Evolutionary conservation across 768 basidiomycete genomes (phyloP), one percentile per base, ranked within the genome.

Genomic region (Psilocybe azurescens): DNA sequence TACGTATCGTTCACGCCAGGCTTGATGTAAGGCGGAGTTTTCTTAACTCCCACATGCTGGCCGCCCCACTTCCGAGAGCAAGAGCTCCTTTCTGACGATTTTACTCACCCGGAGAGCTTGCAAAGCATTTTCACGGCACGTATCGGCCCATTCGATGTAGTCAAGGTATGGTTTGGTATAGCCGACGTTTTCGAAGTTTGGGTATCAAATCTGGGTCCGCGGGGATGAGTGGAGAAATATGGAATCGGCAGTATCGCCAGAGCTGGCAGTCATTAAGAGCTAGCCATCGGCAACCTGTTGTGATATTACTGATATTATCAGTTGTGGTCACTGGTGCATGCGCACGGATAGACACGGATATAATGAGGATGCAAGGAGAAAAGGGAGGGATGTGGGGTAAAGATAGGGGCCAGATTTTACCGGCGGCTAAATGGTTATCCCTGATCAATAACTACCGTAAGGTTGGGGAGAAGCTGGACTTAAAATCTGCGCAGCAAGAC

Each of bases 371-470:
- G 41, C 41, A 13, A 44, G 11, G n/a, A 14, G n/a, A 50, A 50
- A 28, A 2, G 24, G 28, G 5, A 3, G 20, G 5, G 20, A 50
- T 30, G 28, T 28, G 28, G 48, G 48, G 48, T 9, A 20, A 7
- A n/a, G 33, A 53, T 18, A 36, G 16, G 52, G 16, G 13, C 29
- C 5, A n/a, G 30, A 53, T 18, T 9, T 51, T 33, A 53, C 33
- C n/a, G 52, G 33, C 30, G 52, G 52, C 52, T 53, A 33, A 53
- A 53, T 53, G 33, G 29, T 53, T 53, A 14, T 36, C 33, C 52
- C 52, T n/a, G 52, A 39, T 6, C 11, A n/a, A 14, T 5, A 44
- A 44, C 41, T 44, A 13, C 14, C 14, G 3, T 44, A 16, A 44
- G 41, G 41, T 14, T 44, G 41, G 14, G 7, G 5, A 44, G 6